phyloP scores from a whole-genome alignment of 108 stramenopile genomes.

The Fragilaria crotonensis region DNA sequence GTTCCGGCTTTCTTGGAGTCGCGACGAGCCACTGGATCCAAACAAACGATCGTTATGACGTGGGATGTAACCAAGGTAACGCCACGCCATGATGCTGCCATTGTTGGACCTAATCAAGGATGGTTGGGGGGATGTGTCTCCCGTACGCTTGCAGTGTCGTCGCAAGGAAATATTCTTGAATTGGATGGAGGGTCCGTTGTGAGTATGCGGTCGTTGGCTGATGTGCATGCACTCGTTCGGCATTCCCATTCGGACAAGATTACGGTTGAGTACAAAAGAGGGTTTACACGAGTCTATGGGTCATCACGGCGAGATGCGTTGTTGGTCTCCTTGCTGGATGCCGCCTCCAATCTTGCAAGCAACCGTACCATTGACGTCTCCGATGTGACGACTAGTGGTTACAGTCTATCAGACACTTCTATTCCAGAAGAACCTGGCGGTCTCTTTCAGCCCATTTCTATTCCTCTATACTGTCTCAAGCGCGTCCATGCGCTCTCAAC shows the following conservation, averaged over 20 bases:
- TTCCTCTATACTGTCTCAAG: conserved; percentile 46
- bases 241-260: conserved; percentile 22
- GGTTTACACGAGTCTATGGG: conserved; percentile 15
- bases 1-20: conserved; percentile 24
- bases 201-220: conserved; percentile 23
- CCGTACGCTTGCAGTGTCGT: conserved; percentile 33
- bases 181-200: conserved; percentile 36
- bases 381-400: conserved; percentile 31
- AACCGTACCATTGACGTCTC: conserved; percentile 36
- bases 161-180: conserved; percentile 38
- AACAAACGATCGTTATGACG: conserved; percentile 21
- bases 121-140: conserved; percentile 36
- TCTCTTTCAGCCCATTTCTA: conserved; percentile 42
- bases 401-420: conserved; percentile 27
- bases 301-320: conserved; percentile 28
- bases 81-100: conserved; percentile 25
- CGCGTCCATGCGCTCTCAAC: conserved; percentile 43
- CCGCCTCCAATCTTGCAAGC: conserved; percentile 26
- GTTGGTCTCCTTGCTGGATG: conserved; percentile 50
- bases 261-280: conserved; percentile 35
- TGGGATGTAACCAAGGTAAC: conserved; percentile 41
- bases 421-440: conserved; percentile 14
- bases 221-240: conserved; percentile 40
- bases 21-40: conserved; percentile 8
- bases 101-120: conserved; percentile 23